These are phyloP conservation scores for Aeschynomene evenia DNA, from an alignment of 306 rosid species.

Conservation along the genomic window DNA sequence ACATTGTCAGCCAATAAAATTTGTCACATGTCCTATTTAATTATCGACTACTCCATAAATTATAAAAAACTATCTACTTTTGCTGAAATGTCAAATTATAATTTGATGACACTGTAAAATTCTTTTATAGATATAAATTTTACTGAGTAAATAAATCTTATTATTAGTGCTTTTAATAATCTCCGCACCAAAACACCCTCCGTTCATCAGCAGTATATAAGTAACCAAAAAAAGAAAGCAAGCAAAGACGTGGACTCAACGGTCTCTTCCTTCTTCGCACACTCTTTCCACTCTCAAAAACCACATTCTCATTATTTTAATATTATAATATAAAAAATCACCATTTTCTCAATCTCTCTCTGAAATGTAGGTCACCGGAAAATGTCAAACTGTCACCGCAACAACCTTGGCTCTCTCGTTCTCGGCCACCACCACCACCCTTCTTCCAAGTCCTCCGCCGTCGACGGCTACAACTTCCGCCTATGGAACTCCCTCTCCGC, in stretches of 20 bases:
- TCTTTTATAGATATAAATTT: too few relatives aligned
- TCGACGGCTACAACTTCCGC: slow-evolving; percentile 47
- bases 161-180: too few relatives aligned
- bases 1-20: too few relatives aligned
- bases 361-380: slow-evolving; percentile 45
- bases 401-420: slow-evolving; percentile 61
- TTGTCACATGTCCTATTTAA: too few relatives aligned
- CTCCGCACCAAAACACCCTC: background rate
- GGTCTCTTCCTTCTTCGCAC: slow-evolving; percentile 6
- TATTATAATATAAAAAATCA: background rate
- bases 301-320: background rate
- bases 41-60: too few relatives aligned
- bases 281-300: background rate
- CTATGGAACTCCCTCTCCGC: slow-evolving; percentile 59
- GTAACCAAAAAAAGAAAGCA: background rate
- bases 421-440: slow-evolving; percentile 48
- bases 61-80: too few relatives aligned
- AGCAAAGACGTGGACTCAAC: slow-evolving; percentile 25
- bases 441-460: slow-evolving; percentile 18
- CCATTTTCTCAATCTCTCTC: background rate
- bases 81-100: too few relatives aligned
- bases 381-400: slow-evolving; percentile 72
- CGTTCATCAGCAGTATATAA: background rate
- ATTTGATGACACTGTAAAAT: too few relatives aligned
- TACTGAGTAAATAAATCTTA: too few relatives aligned